phyloP scores from a whole-genome alignment of 441 rosid genomes.

The Pelargonium australe region DNA sequence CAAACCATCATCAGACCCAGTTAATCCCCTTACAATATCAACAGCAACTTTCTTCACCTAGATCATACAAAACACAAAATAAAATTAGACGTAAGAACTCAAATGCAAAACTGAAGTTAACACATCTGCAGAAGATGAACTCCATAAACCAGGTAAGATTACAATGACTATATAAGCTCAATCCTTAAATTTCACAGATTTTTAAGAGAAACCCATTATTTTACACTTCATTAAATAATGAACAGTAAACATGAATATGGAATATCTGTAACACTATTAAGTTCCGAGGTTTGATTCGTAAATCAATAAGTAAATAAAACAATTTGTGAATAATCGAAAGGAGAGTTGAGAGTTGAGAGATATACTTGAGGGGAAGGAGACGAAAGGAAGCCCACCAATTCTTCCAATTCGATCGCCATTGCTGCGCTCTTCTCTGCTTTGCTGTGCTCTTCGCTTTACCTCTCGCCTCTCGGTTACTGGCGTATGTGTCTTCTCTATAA shows the following conservation, averaged over 20 bases:
- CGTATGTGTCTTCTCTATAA: no score
- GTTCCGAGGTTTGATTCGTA: not conserved
- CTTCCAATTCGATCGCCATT: slow-evolving; percentile 88
- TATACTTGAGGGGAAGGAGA: slow-evolving; percentile 66
- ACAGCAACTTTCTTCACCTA: slow-evolving; percentile 87
- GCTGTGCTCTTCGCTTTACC: not conserved
- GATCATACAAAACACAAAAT: slow-evolving; percentile 4
- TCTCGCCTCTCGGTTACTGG: no score
- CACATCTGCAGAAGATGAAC: not conserved
- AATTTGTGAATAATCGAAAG: slow-evolving; percentile 2
- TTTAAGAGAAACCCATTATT: not conserved
- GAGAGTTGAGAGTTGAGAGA: slow-evolving; percentile 7
- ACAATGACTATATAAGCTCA: not conserved
- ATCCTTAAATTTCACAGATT: not conserved
- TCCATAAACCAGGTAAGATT: not conserved
- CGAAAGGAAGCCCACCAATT: slow-evolving; percentile 60
- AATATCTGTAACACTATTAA: not conserved
- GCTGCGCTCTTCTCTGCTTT: slow-evolving; percentile 13
- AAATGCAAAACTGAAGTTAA: not conserved
- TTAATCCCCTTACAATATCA: slow-evolving; percentile 68
- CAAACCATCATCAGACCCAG: slow-evolving; percentile 80
- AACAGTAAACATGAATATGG: not conserved
- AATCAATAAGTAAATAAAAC: not conserved
- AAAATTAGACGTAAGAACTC: slow-evolving; percentile 3
- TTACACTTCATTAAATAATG: not conserved